Evolutionary conservation across 257 asterid genomes (phyloP), one percentile per base, ranked within the genome.

Genomic region (Fraxinus cuspidata): DNA sequence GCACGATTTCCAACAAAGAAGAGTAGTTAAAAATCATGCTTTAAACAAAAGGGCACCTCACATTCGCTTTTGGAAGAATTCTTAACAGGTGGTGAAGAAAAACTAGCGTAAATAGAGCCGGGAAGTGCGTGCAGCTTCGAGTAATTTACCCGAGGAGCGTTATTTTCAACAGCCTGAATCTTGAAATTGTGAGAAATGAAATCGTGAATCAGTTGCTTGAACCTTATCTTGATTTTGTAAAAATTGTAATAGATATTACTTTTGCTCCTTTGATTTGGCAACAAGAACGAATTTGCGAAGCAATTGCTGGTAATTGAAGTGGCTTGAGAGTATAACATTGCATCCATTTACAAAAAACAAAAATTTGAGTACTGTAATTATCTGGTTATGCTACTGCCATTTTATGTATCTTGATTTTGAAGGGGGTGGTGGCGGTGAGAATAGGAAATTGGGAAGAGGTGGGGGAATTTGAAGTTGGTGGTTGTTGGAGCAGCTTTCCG

Each of bases 101-200:
- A 31, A 31, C 3, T 31, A 31, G 34, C 34, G 34, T 31, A 31
- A 31, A 31, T 31, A 31, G 3, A 31, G 34, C 34, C 4, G 34
- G 34, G 0, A 31, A 31, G 34, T 31, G 34, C 34, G 65, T 16
- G 42, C 63, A 72, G 69, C 77, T 80, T 58, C 32, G 81, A 49
- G 60, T 47, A 19, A 49, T 9, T 77, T 76, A 82, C 88, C 85
- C 73, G 63, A 60, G 29, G 49, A 74, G 78, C 78, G 27, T 77
- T 80, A 66, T 74, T 80, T 74, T 80, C 34, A 58, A 86, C 76
- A 47, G 82, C 86, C 70, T 32, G 80, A 66, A 44, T 74, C 86
- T 75, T 79, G 79, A 84, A 76, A 74, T 74, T 78, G 63, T 38
- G 77, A 32, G 81, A 63, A 19, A 60, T 77, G 75, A 67, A 63